A percentile compares a stretch with the other conserved stretches of the same genome.
Evolutionary conservation across 148 eudicot genomes (phyloP).

Genomic region (Spergularia marina): DNA sequence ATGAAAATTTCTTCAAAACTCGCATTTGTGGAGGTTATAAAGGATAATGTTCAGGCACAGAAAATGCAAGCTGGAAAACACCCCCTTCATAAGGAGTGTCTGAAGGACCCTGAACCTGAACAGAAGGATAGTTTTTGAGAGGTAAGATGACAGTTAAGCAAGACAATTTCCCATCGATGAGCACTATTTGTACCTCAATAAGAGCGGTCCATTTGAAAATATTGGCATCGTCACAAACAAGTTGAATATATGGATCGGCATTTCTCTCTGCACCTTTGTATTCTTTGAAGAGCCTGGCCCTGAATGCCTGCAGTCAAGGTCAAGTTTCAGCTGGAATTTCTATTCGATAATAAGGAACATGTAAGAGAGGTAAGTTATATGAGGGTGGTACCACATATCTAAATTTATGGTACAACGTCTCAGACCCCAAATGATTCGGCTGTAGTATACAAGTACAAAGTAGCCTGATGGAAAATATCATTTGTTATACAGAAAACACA

Average conservation of each 20-base stretch:
- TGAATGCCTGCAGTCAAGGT: constrained; percentile 57
- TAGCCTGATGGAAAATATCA: too few relatives aligned
- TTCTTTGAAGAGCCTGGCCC: constrained; percentile 95
- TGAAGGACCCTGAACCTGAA: constrained; percentile 95
- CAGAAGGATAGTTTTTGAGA: constrained; percentile 6
- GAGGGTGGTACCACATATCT: too few relatives aligned
- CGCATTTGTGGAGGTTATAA: constrained; percentile 99
- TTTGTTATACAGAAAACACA: too few relatives aligned
- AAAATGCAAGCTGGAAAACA: constrained; percentile 96
- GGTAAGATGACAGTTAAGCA: not conserved
- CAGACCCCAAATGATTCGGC: too few relatives aligned
- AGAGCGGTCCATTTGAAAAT: constrained; percentile 73
- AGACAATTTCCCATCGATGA: not conserved
- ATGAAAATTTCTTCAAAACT: constrained; percentile 90
- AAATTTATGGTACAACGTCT: too few relatives aligned
- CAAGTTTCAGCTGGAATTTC: not conserved
- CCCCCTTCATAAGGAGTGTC: constrained; percentile 97
- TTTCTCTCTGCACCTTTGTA: constrained; percentile 83
- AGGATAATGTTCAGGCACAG: constrained; percentile 94
- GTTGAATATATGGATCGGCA: constrained; percentile 96
- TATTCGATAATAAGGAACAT: not conserved
- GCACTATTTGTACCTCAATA: constrained; percentile 39
- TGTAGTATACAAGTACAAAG: too few relatives aligned
- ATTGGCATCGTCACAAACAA: constrained; percentile 50
- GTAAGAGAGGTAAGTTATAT: too few relatives aligned